Percentiles rank a stretch among this genome's conserved stretches.
Conservation (phyloP, 257 asterid genomes). For the Solanum lycopersicoides region DNA sequence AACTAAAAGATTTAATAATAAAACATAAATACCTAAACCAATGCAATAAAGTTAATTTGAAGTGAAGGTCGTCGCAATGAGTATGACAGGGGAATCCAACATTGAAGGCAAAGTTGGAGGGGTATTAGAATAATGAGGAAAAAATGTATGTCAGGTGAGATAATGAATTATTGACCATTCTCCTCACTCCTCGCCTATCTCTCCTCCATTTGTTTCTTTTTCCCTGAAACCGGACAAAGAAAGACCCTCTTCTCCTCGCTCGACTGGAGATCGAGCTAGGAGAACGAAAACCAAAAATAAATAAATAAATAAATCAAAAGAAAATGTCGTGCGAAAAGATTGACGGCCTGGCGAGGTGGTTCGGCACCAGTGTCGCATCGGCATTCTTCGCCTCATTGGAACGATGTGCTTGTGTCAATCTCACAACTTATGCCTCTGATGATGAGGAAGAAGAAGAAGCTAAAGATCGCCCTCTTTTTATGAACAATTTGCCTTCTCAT, state of each 20-base stretch:
- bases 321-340: constrained; percentile 41
- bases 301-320: constrained; percentile 5
- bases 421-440: constrained; percentile 70
- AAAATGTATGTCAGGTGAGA: background rate
- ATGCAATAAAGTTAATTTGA: no score
- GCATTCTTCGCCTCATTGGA: constrained; percentile 92
- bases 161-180: background rate
- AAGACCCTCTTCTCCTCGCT: background rate
- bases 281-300: background rate
- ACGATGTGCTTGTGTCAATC: constrained; percentile 84
- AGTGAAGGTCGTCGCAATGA: no score
- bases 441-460: constrained; percentile 72
- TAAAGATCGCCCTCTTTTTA: constrained; percentile 75
- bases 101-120: background rate
- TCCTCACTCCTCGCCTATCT: background rate
- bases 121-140: background rate
- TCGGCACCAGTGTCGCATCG: constrained; percentile 71
- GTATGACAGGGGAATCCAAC: background rate
- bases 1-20: no score
- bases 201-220: background rate
- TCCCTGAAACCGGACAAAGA: background rate
- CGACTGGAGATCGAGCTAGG: background rate
- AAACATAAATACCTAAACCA: no score
- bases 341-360: constrained; percentile 86
- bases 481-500: constrained; percentile 37